Evolutionary conservation across 1,139 yeast species (phyloP).

Genomic region (Saccharomyces hybrid): DNA sequence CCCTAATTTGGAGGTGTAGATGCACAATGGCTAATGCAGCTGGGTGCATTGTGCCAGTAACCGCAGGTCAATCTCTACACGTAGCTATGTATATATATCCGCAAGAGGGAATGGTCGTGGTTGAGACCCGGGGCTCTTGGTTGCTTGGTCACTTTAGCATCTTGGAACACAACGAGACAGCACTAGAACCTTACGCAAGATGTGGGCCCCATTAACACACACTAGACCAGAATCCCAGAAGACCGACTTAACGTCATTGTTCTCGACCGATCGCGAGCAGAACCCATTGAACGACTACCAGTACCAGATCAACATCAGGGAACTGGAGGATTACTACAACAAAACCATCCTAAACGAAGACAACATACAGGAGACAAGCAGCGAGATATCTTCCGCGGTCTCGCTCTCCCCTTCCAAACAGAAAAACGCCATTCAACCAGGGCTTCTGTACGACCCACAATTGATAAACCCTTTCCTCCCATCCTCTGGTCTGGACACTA

Average conservation of each 20-base stretch:
- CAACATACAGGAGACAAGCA: background rate
- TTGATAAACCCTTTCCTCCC: background rate
- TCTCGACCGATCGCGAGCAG: background rate
- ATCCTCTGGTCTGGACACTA: background rate
- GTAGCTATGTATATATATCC: background rate
- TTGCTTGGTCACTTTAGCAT: background rate
- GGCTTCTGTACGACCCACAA: background rate
- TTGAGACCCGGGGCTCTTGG: background rate
- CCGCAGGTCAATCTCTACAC: background rate
- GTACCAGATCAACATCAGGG: slow-evolving; percentile 24
- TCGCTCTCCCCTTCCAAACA: background rate
- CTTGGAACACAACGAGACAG: background rate
- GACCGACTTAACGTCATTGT: background rate
- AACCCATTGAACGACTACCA: slow-evolving; percentile 2
- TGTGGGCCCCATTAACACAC: background rate
- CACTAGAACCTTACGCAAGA: background rate
- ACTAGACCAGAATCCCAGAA: background rate
- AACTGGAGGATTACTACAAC: slow-evolving; percentile 30
- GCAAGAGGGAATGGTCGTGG: background rate
- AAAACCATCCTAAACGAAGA: slow-evolving; percentile 27
- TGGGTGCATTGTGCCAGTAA: background rate
- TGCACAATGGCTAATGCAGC: background rate
- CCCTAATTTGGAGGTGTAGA: slow-evolving; percentile 1
- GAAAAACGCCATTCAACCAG: background rate
- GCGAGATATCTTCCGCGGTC: background rate